These are phyloP conservation scores for Purpureocillium takamizusanense DNA, from an alignment of 2,329 filamentous ascomycete genomes.

Conservation along the genomic window DNA sequence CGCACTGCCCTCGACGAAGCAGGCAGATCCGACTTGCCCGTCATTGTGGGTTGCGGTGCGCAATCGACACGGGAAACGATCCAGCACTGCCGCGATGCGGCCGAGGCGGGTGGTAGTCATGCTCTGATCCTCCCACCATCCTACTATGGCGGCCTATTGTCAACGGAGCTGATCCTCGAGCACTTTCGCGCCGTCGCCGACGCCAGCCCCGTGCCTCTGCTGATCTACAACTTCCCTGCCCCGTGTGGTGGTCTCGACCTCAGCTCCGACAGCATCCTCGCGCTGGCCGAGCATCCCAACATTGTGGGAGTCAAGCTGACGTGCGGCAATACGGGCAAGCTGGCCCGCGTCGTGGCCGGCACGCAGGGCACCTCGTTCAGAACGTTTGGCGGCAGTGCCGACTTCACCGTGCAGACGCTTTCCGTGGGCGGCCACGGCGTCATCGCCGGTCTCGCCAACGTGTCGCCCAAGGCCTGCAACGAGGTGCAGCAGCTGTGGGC, in stretches of 20 bases:
- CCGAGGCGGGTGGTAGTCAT: conserved; percentile 54
- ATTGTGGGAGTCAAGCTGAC: conserved; percentile 57
- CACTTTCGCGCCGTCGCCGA: conserved; percentile 57
- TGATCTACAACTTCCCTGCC: conserved; percentile 57
- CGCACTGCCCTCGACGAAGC: conserved; percentile 50
- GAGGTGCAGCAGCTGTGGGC: conserved; percentile 51
- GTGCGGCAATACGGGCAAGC: conserved; percentile 55
- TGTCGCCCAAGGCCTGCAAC: conserved; percentile 57
- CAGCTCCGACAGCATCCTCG: conserved; percentile 45
- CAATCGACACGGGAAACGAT: conserved; percentile 61
- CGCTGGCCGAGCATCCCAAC: conserved; percentile 43
- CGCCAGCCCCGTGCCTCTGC: conserved; percentile 45
- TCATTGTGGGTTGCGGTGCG: conserved; percentile 63
- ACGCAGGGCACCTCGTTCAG: conserved; percentile 41
- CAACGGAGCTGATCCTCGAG: conserved; percentile 44
- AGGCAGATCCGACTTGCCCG: conserved; percentile 43
- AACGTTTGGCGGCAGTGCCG: conserved; percentile 63
- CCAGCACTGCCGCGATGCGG: conserved; percentile 55
- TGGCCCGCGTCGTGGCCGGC: conserved; percentile 38
- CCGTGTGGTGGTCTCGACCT: conserved; percentile 49
- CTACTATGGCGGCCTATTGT: conserved; percentile 57
- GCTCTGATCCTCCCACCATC: conserved; percentile 59
- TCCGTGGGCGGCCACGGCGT: conserved; percentile 63
- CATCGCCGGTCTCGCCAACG: conserved; percentile 63
- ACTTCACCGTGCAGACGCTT: conserved; percentile 64